Conservation (phyloP, 2,329 filamentous ascomycete species). For the Monosporascus ibericus region DNA sequence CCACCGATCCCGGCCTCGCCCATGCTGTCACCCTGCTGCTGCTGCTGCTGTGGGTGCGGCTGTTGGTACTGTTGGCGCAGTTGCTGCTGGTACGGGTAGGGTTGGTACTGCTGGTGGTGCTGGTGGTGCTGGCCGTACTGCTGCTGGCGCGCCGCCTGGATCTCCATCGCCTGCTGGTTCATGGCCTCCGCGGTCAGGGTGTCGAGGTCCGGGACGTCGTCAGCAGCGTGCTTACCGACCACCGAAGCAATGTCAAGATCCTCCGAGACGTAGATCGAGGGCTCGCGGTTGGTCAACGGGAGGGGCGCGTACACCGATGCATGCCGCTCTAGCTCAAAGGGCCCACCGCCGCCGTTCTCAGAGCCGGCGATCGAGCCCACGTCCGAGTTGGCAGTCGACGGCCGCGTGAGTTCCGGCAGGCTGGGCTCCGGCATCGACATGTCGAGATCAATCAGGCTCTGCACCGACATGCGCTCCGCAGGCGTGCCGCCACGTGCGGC, state of each 20-base stretch:
- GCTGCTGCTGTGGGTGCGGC: not conserved
- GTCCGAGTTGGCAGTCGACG: conserved; percentile 56
- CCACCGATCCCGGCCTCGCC: not conserved
- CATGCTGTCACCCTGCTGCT: not conserved
- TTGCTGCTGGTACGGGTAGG: not conserved
- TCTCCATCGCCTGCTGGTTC: not conserved
- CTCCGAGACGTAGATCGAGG: conserved; percentile 56
- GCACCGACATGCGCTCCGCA: conserved; percentile 32
- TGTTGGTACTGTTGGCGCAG: not conserved
- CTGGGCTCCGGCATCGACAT: conserved; percentile 46
- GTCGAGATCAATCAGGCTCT: conserved; percentile 49
- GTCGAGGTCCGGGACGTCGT: conserved; percentile 21
- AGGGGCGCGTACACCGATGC: conserved; percentile 45
- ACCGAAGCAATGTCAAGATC: conserved; percentile 43
- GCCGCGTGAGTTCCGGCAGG: conserved; percentile 44
- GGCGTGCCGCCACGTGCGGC: conserved; percentile 31
- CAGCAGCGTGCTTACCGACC: conserved; percentile 16
- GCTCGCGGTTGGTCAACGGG: conserved; percentile 39
- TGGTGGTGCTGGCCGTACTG: conserved; percentile 8
- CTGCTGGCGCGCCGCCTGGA: conserved; percentile 6
- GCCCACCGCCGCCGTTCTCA: conserved; percentile 48
- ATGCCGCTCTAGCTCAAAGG: conserved; percentile 60
- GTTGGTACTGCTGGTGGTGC: conserved; percentile 1
- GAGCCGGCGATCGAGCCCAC: conserved; percentile 50
- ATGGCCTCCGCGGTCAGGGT: conserved; percentile 1